Evolutionary conservation across 257 asterid species (phyloP).

Genomic region (Hygrophila difformis): DNA sequence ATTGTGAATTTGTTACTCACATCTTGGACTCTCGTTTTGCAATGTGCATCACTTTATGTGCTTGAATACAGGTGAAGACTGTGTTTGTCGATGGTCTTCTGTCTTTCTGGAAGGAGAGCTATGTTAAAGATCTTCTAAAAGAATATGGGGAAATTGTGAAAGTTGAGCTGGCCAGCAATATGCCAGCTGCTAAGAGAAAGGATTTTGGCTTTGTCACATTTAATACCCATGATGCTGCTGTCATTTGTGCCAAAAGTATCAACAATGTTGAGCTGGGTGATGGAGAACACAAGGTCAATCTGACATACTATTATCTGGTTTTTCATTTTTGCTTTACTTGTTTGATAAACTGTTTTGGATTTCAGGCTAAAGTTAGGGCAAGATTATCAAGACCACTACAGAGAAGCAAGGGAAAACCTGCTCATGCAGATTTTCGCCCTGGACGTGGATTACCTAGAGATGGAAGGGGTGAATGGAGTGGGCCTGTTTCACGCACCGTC

Average conservation of each 20-base stretch:
- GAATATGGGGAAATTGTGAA: slow-evolving; percentile 70
- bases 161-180: slow-evolving; percentile 90
- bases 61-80: slow-evolving; percentile 72
- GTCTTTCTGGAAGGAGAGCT: slow-evolving; percentile 85
- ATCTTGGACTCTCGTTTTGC: neutral
- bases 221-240: slow-evolving; percentile 84
- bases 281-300: slow-evolving; percentile 67
- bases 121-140: slow-evolving; percentile 55
- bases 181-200: slow-evolving; percentile 98
- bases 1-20: neutral
- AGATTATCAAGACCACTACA: slow-evolving; percentile 95
- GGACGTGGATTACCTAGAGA: slow-evolving; percentile 49
- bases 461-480: slow-evolving; percentile 62
- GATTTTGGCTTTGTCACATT: slow-evolving; percentile 96
- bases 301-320: slow-evolving; percentile 3
- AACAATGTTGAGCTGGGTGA: slow-evolving; percentile 89
- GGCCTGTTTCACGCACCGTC: slow-evolving; percentile 43
- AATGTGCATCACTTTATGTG: neutral
- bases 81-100: slow-evolving; percentile 94
- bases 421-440: slow-evolving; percentile 61
- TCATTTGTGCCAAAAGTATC: slow-evolving; percentile 79
- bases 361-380: slow-evolving; percentile 96
- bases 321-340: neutral
- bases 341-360: slow-evolving; percentile 15
- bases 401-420: slow-evolving; percentile 80